Evolutionary conservation across 2,329 filamentous ascomycete species (phyloP).

Genomic region (Beauveria australis): DNA sequence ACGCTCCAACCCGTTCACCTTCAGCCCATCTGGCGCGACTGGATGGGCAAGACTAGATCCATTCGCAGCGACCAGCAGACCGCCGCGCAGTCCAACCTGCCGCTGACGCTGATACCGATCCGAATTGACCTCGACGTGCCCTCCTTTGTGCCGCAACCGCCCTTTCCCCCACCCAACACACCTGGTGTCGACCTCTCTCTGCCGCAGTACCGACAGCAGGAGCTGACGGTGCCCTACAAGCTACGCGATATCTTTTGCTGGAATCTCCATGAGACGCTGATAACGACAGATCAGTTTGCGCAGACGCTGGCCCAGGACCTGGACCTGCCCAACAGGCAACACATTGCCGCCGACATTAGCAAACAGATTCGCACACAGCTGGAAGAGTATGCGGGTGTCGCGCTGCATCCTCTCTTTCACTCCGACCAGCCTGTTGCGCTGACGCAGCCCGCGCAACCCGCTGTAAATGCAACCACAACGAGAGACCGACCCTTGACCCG

Average conservation of each 20-base stretch:
- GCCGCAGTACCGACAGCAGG: conserved; percentile 71
- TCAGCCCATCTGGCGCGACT: conserved; percentile 89
- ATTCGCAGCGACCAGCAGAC: conserved; percentile 52
- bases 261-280: conserved; percentile 92
- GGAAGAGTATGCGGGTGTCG: conserved; percentile 92
- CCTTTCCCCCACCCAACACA: conserved; percentile 56
- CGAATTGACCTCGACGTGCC: conserved; percentile 92
- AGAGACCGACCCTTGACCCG: conserved; percentile 24
- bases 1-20: conserved; percentile 68
- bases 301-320: conserved; percentile 82
- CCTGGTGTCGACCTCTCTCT: conserved; percentile 60
- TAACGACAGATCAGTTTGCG: conserved; percentile 96
- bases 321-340: conserved; percentile 69
- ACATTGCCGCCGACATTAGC: conserved; percentile 72
- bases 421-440: conserved; percentile 29
- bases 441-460: conserved; percentile 8
- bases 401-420: conserved; percentile 87
- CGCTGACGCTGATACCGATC: conserved; percentile 87
- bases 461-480: conserved; percentile 14
- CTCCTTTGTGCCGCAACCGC: conserved; percentile 59
- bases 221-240: conserved; percentile 74
- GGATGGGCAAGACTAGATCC: conserved; percentile 70
- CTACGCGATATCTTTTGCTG: conserved; percentile 94
- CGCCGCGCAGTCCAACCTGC: conserved; percentile 63
- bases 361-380: conserved; percentile 91